phyloP scores from a whole-genome alignment of 805 yeast species.

The Candida easanensis region DNA sequence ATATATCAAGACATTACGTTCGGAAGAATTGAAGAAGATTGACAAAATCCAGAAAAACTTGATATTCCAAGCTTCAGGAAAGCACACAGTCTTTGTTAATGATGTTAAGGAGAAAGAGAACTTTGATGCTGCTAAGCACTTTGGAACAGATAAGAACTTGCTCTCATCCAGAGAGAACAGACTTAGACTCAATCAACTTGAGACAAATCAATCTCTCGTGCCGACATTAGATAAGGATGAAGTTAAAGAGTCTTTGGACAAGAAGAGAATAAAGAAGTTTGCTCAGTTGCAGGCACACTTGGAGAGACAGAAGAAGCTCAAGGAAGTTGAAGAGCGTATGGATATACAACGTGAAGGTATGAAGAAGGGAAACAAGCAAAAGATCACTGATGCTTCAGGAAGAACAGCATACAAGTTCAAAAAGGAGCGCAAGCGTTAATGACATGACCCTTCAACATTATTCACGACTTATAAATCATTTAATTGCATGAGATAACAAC shows the following conservation, averaged over 20 bases:
- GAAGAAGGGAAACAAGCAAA: conserved; percentile 87
- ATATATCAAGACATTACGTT: conserved; percentile 75
- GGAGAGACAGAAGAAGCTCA: conserved; percentile 67
- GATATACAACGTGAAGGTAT: conserved; percentile 79
- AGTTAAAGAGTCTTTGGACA: conserved; percentile 39
- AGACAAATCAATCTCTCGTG: conserved; percentile 33
- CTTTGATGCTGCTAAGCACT: conserved; percentile 64
- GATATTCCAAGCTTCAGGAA: conserved; percentile 57
- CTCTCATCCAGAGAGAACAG: conserved; percentile 69
- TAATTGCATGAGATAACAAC: no score
- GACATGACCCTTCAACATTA: background rate
- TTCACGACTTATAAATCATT: background rate
- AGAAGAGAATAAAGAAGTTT: conserved; percentile 59
- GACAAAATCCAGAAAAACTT: conserved; percentile 45
- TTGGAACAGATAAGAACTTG: conserved; percentile 67
- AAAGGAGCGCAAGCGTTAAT: conserved; percentile 58
- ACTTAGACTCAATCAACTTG: conserved; percentile 58
- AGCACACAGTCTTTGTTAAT: conserved; percentile 86
- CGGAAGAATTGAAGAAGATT: conserved; percentile 64
- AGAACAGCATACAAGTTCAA: conserved; percentile 80
- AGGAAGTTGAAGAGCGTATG: conserved; percentile 67
- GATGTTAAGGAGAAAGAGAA: conserved; percentile 47
- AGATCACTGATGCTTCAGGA: conserved; percentile 65
- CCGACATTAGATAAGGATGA: conserved; percentile 26
- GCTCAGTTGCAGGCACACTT: conserved; percentile 60